Base-by-base conservation (phyloP, 495 filamentous ascomycete species). In the Penicillium argentinense region DNA sequence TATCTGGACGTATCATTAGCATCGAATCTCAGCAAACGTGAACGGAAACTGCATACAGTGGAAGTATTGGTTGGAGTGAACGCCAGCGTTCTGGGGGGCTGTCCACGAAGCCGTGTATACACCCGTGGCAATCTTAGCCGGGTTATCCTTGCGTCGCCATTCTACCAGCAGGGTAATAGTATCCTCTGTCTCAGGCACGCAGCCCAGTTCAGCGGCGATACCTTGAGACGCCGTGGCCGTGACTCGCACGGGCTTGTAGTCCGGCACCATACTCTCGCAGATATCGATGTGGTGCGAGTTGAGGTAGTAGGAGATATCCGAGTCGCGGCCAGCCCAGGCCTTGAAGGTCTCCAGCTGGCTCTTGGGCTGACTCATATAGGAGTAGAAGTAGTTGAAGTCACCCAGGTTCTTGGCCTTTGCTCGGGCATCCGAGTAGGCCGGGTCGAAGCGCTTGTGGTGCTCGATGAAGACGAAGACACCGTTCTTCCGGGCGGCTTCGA, bases 361-460 rank as follows among this genome's bases (percentile, higher is more conserved):
- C 63, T 97, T 96, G 17, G 91, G 91, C 75, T 97, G 91, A 39
- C 81, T 86, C 91, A 97, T 96, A 74, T 96, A 97, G 52, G 80
- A 86, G 74, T 96, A 96, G 69, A 96, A 97, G 76, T 96, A 96
- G 70, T 95, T 96, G 80, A 96, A 96, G 65, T 96, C 87, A 39
- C 91, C 91, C 5, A 97, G 69, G 19, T 66, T 77, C 57, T 76
- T 68, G 0, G 91, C 89, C 49, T 85, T 83, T 59, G 82, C 83
- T 33, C 69, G 67, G 1, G 91, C 91, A 60, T 97, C 91, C 4
- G 86, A 78, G 73, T 97, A 97, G 0, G 88, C 89, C 1, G 91
- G 91, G 63, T 96, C 91, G 67, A 83, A 97, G 38, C 91, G 88
- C 65, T 97, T 97, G 77, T 97, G 91, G 70, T 97, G 91, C 73